Conservation (phyloP, 2,329 filamentous ascomycete genomes). For the Pseudogymnoascus verrucosus region DNA sequence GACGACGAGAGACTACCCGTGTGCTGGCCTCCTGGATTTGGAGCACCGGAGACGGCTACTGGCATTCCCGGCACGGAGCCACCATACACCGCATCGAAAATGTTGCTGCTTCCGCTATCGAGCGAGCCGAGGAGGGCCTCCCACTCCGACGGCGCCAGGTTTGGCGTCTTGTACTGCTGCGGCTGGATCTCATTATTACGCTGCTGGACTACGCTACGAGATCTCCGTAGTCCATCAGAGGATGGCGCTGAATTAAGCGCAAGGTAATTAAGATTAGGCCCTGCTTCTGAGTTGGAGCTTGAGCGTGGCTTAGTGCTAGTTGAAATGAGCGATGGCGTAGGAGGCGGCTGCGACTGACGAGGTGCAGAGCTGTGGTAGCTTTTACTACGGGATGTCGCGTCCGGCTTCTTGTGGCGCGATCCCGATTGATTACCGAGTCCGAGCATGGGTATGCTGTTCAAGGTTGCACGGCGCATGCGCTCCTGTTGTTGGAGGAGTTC, state of each 20-base stretch:
- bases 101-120: conserved; percentile 70
- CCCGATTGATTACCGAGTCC: conserved; percentile 18
- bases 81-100: conserved; percentile 78
- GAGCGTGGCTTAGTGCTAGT: conserved; percentile 5
- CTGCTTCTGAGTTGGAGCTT: conserved; percentile 12
- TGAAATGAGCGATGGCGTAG: not conserved
- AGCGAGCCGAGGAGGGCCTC: conserved; percentile 72
- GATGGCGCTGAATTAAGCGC: conserved; percentile 30
- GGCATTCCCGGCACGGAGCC: conserved; percentile 43
- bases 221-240: not conserved
- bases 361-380: not conserved
- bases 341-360: not conserved
- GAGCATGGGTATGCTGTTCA: conserved; percentile 33
- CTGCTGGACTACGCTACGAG: not conserved
- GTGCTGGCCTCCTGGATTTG: not conserved
- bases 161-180: conserved; percentile 20
- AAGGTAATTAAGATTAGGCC: conserved; percentile 53
- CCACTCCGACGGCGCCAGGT: conserved; percentile 64
- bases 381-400: conserved; percentile 32
- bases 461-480: conserved; percentile 48
- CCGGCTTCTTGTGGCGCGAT: conserved; percentile 42
- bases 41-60: conserved; percentile 22
- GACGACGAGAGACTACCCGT: not conserved
- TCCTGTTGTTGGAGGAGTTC: conserved; percentile 49
- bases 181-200: not conserved